Base-by-base conservation (phyloP, 768 basidiomycete genomes). In the Dentipellis fragilis region DNA sequence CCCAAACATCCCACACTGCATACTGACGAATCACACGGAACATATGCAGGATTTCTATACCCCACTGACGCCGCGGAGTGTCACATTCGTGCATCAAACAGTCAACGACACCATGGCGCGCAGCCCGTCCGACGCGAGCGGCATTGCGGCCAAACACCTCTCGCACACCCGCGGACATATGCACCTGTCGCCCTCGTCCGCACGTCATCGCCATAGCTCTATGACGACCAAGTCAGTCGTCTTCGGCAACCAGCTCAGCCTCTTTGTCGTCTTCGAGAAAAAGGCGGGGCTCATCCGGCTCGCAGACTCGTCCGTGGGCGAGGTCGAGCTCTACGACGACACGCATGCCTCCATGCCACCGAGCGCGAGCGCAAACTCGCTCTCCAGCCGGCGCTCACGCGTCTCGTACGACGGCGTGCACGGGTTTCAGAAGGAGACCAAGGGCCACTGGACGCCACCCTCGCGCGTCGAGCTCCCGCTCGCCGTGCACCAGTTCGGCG, bases 191-290 rank as follows among this genome's bases (percentile, higher is more conserved):
- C 53, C 58, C 50, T 51, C 59, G 49, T 46, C 52, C 53, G 11
- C 55, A 55, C 54, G 22, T 49, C 36, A 59, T 54, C 51, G 59
- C 51, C 46, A 53, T 54, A 54, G 56, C 56, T 40, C 54, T 49
- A 34, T 57, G 54, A 14, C 39, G n/a, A 50, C 38, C 11, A 37
- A 36, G 23, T 63, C 69, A 14, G 65, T 75, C 57, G 72, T 73
- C 54, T 87, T 87, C 63, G 84, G 84, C 17, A 77, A 78, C 4
- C 88, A 90, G 61, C 80, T 88, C 63, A 82, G 81, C 61, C 71
- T 93, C n/a, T 91, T 91, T 64, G 81, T 89, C 55, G 72, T 84
- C 21, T 93, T 93, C 65, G 90, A 93, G 67, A 92, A 92, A 71
- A 93, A 88, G 64, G 89, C 89, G 2, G 80, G 83, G n/a, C 72